Evolutionary conservation across 2,329 filamentous ascomycete genomes (phyloP).

Genomic region (Rosellinia necatrix): DNA sequence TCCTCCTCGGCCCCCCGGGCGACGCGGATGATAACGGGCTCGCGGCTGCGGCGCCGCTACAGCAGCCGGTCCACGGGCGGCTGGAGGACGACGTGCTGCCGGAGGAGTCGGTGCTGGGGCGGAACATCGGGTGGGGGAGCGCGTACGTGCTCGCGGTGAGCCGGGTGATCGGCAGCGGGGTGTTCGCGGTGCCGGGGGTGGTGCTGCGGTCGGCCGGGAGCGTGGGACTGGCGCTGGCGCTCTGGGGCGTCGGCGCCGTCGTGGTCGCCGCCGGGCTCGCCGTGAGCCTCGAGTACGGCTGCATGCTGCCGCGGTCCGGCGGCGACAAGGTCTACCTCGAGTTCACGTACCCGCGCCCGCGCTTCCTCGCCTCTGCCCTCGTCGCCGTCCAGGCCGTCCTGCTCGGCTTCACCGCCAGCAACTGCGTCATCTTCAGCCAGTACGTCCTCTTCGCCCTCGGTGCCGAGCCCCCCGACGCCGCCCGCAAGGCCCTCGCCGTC

Average conservation of each 20-base stretch:
- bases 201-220: constrained; percentile 71
- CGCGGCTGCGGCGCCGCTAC: too few relatives aligned
- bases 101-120: constrained; percentile 61
- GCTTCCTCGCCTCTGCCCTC: constrained; percentile 66
- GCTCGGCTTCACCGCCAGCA: constrained; percentile 70
- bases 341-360: constrained; percentile 66
- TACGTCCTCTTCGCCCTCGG: constrained; percentile 65
- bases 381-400: constrained; percentile 67
- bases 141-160: constrained; percentile 71
- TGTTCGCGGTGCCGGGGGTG: constrained; percentile 72
- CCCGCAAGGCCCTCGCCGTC: constrained; percentile 61
- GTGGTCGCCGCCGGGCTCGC: constrained; percentile 65
- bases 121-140: constrained; percentile 65
- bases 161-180: constrained; percentile 70
- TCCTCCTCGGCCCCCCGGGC: constrained; percentile 3
- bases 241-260: constrained; percentile 68
- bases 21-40: constrained; percentile 26
- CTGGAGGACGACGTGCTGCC: constrained; percentile 64
- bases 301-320: constrained; percentile 71
- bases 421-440: constrained; percentile 71
- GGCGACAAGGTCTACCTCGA: constrained; percentile 74
- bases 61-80: constrained; percentile 34
- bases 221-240: constrained; percentile 62
- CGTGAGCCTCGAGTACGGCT: constrained; percentile 69
- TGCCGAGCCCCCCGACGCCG: constrained; percentile 52